phyloP scores from a whole-genome alignment of 2,329 filamentous ascomycete genomes.

The Fusarium verticillioides region DNA sequence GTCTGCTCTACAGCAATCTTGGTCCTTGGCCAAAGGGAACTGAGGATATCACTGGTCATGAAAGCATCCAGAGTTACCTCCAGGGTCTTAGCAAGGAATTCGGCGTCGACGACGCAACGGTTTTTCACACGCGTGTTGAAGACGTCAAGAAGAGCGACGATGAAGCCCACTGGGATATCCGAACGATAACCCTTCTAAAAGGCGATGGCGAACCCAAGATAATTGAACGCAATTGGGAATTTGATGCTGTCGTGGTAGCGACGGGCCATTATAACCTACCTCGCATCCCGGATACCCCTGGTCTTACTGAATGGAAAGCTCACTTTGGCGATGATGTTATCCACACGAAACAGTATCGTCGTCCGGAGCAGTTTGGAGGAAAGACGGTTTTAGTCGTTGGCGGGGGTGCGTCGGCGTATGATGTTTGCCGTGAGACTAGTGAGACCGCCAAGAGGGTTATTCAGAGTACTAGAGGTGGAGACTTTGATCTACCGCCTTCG shows the following conservation, averaged over 20 bases:
- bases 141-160: constrained; percentile 57
- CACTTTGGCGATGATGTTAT: constrained; percentile 63
- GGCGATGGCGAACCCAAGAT: constrained; percentile 38
- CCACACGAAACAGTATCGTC: constrained; percentile 80
- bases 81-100: constrained; percentile 64
- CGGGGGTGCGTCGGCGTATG: constrained; percentile 58
- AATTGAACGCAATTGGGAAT: constrained; percentile 49
- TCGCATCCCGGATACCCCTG: constrained; percentile 68
- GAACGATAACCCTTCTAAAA: constrained; percentile 57
- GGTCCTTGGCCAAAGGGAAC: constrained; percentile 68
- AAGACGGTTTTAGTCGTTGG: constrained; percentile 66
- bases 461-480: constrained; percentile 66
- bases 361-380: constrained; percentile 65
- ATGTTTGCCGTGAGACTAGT: constrained; percentile 55
- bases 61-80: constrained; percentile 68
- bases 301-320: constrained; percentile 67
- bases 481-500: constrained; percentile 65
- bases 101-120: constrained; percentile 61
- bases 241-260: constrained; percentile 75
- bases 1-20: constrained; percentile 56
- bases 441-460: constrained; percentile 53
- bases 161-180: constrained; percentile 60
- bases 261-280: constrained; percentile 75
- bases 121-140: constrained; percentile 70
- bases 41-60: constrained; percentile 67